Evolutionary conservation across 441 rosid genomes (phyloP).

Genomic region (Heliophila coronopifolia): DNA sequence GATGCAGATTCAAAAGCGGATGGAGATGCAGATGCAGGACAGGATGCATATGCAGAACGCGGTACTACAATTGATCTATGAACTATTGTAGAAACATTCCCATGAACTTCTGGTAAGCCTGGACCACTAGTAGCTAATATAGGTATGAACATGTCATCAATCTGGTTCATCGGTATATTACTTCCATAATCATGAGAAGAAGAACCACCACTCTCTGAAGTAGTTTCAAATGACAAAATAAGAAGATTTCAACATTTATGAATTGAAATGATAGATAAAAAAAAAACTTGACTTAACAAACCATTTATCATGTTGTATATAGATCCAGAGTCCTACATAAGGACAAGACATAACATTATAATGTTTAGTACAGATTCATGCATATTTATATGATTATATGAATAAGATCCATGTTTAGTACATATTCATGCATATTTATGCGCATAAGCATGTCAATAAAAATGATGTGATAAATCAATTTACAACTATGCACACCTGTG

Average conservation of each 20-base stretch:
- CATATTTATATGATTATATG: too few relatives aligned
- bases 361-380: too few relatives aligned
- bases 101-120: conserved; percentile 70
- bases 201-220: conserved; percentile 70
- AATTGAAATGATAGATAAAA: background rate
- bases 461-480: background rate
- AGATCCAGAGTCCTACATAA: conserved; percentile 76
- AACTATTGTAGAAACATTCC: conserved; percentile 66
- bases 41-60: too few relatives aligned
- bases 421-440: conserved; percentile 7
- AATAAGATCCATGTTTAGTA: background rate
- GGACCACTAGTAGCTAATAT: conserved; percentile 50
- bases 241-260: background rate
- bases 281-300: conserved; percentile 25
- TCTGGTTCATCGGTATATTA: conserved; percentile 42
- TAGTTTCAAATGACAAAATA: conserved; percentile 40
- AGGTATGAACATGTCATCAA: conserved; percentile 43
- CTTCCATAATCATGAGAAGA: conserved; percentile 58
- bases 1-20: too few relatives aligned
- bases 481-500: conserved; percentile 42
- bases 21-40: too few relatives aligned
- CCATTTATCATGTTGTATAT: conserved; percentile 68
- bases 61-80: conserved; percentile 73
- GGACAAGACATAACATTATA: conserved; percentile 9
- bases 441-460: background rate